Conservation (phyloP, 345 rosid species). For the Sapria himalayana region DNA sequence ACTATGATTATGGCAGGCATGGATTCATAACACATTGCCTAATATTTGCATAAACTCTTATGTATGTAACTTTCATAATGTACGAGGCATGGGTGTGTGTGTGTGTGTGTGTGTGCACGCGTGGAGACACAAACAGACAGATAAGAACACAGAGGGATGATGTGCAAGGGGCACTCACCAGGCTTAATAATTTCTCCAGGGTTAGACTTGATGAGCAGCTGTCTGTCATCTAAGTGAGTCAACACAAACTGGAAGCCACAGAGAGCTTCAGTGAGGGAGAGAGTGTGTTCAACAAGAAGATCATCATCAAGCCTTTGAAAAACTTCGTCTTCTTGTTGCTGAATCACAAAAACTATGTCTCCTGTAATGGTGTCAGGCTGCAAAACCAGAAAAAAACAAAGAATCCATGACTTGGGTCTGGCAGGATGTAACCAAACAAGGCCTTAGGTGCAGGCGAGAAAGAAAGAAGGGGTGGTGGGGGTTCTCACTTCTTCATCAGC, state of each 20-base stretch:
- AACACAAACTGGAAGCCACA: conserved; percentile 73
- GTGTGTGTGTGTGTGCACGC: too few species aligned
- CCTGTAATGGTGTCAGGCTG: conserved; percentile 89
- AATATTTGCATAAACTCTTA: too few species aligned
- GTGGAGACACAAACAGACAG: too few species aligned
- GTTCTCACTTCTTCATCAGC: conserved; percentile 84
- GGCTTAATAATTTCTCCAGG: conserved; percentile 84
- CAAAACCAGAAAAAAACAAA: conserved; percentile 8
- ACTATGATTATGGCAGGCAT: not conserved
- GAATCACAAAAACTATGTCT: conserved; percentile 64
- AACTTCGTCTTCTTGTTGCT: conserved; percentile 73
- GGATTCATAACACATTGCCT: not conserved
- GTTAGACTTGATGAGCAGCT: conserved; percentile 65
- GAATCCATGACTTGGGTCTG: not conserved
- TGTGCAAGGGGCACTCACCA: conserved; percentile 24
- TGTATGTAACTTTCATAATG: too few species aligned
- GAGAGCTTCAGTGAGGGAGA: conserved; percentile 70
- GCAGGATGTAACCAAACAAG: not conserved
- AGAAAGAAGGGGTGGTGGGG: not conserved
- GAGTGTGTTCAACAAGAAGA: conserved; percentile 54
- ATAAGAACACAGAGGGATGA: too few species aligned
- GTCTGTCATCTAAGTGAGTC: conserved; percentile 68
- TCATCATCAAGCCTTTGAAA: conserved; percentile 81
- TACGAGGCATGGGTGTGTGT: too few species aligned
- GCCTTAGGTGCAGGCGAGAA: not conserved